phyloP scores from a whole-genome alignment of 441 rosid species.

The Erodium moschatum region DNA sequence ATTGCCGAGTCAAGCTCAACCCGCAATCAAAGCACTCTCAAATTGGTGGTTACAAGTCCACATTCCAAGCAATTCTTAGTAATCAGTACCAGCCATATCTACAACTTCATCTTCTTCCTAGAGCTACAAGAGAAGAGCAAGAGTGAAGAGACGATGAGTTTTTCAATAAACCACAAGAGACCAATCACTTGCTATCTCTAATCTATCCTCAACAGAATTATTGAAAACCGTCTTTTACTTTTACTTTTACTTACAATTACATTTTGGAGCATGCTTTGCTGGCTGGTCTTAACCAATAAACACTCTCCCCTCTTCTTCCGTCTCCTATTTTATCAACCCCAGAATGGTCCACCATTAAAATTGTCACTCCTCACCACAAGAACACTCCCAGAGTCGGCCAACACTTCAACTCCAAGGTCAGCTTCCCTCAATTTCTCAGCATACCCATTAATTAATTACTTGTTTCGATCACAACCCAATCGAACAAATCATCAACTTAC shows the following conservation, averaged over 20 bases:
- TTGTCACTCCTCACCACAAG: not conserved
- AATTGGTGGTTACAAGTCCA: too few relatives aligned
- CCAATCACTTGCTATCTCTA: too few relatives aligned
- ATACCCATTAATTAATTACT: not conserved
- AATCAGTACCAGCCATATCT: not conserved
- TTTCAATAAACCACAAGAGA: too few relatives aligned
- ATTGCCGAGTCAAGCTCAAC: too few relatives aligned
- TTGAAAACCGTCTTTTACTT: too few relatives aligned
- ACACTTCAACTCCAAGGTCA: not conserved
- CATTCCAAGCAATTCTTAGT: not conserved
- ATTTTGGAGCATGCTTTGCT: too few relatives aligned
- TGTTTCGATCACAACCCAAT: not conserved
- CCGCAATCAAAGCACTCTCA: too few relatives aligned
- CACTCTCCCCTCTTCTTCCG: not conserved
- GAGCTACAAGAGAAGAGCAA: not conserved
- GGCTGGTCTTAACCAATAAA: not conserved
- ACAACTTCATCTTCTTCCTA: too few relatives aligned
- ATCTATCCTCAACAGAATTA: too few relatives aligned
- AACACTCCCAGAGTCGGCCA: not conserved
- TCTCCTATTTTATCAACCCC: not conserved
- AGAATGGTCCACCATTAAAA: not conserved
- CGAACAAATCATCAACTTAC: not conserved
- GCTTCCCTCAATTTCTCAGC: not conserved
- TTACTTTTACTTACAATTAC: too few relatives aligned
- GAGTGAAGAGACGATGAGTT: too few relatives aligned